These are phyloP conservation scores for Sergeia podlipaevii DNA, from an alignment of 208 protist species.

Conservation along the genomic window DNA sequence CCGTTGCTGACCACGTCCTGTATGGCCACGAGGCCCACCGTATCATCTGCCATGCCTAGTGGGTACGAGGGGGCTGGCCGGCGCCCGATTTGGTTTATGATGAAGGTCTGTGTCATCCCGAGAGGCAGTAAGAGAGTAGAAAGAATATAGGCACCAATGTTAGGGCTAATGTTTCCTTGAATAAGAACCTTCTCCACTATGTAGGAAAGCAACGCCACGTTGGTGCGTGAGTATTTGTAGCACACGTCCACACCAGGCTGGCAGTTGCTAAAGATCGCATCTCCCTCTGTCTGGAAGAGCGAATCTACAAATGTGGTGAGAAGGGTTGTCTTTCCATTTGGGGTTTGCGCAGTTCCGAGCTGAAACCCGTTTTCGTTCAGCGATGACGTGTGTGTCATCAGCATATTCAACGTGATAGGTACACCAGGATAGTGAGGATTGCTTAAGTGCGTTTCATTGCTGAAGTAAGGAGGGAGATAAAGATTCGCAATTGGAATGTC, in stretches of 20 bases:
- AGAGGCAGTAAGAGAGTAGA: constrained; percentile 32
- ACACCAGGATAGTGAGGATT: constrained; percentile 18
- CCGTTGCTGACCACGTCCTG: constrained; percentile 25
- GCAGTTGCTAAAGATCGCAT: constrained; percentile 8
- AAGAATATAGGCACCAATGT: constrained; percentile 36
- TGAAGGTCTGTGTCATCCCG: constrained; percentile 41
- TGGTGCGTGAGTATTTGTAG: constrained; percentile 43
- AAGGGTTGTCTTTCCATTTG: constrained; percentile 5
- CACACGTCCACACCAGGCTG: constrained; percentile 7
- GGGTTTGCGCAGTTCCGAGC: background rate
- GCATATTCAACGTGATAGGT: constrained; percentile 49
- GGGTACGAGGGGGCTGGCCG: constrained; percentile 24
- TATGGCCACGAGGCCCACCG: background rate
- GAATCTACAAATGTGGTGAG: constrained; percentile 28
- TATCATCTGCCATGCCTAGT: background rate
- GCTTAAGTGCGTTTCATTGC: constrained; percentile 1
- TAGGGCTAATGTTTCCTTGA: constrained; percentile 8
- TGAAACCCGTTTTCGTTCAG: constrained; percentile 35
- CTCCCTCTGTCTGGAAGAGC: constrained; percentile 17
- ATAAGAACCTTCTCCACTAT: constrained; percentile 43
- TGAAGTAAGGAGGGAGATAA: constrained; percentile 39
- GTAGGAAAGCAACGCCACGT: constrained; percentile 52
- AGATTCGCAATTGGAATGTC: constrained; percentile 23
- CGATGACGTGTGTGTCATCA: constrained; percentile 58
- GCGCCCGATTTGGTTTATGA: constrained; percentile 22